These are phyloP conservation scores for Sugiyamaella boreocaroliniensis DNA, from an alignment of 805 yeast species.

Conservation along the genomic window DNA sequence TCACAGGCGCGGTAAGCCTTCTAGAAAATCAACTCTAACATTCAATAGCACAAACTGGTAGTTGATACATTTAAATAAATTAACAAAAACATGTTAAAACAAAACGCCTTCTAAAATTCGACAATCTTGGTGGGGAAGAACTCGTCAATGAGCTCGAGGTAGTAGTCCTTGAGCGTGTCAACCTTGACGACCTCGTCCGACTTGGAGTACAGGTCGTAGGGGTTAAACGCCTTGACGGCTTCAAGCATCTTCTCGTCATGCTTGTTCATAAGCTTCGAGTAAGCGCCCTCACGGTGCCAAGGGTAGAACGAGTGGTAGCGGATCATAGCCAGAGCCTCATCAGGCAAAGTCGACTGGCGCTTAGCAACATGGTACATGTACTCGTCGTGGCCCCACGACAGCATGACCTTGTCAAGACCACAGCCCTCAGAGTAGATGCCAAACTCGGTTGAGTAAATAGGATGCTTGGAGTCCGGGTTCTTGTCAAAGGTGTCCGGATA, in stretches of 20 bases:
- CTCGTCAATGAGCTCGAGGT: slow-evolving; percentile 58
- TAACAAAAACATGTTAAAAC: not conserved
- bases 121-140: slow-evolving; percentile 52
- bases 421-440: slow-evolving; percentile 61
- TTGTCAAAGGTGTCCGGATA: slow-evolving; percentile 50
- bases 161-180: slow-evolving; percentile 50
- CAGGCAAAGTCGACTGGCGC: slow-evolving; percentile 54
- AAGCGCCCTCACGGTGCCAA: slow-evolving; percentile 68
- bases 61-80: not conserved
- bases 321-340: slow-evolving; percentile 65
- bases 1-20: not conserved
- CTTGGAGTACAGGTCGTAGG: slow-evolving; percentile 63
- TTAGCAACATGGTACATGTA: slow-evolving; percentile 70
- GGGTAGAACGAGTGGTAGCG: slow-evolving; percentile 72
- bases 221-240: slow-evolving; percentile 61
- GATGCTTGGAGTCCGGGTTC: slow-evolving; percentile 57
- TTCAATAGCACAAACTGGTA: not conserved
- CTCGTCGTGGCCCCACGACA: slow-evolving; percentile 77
- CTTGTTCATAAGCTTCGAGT: slow-evolving; percentile 55
- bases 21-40: no score
- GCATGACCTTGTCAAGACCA: slow-evolving; percentile 63
- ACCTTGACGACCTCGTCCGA: slow-evolving; percentile 44
- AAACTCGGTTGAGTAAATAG: slow-evolving; percentile 56
- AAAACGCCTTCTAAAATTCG: slow-evolving; percentile 40
- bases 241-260: slow-evolving; percentile 53